Evolutionary conservation across 768 basidiomycete species (phyloP), one percentile per base, ranked within the genome.

Genomic region (Agaricus sinodeliciosus): DNA sequence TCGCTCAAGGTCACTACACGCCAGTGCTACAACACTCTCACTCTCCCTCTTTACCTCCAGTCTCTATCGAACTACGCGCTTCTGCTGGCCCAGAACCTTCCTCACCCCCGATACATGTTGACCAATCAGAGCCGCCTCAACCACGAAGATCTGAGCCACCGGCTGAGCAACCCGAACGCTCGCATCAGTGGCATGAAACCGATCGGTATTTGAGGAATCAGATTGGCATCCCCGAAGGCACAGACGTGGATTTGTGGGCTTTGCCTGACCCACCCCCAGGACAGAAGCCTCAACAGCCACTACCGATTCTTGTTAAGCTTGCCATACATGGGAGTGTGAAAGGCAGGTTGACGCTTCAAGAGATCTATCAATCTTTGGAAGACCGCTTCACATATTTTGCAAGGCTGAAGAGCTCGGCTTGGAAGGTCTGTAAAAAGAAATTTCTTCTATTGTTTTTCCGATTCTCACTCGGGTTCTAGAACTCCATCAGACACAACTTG

Each of bases 271-370:
- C 74, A 0, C 61, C 63, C 13, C 53, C 58, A 1, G 74, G 72
- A 0, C 65, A 68, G 43, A 72, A 69, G 39, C 78, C 78, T 2
- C 63, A 64, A 3, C 68, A 69, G 1, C 61, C 63, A 4, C 56
- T 58, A 31, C 61, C 61, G 4, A 43, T 58, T 36, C 55, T 74
- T 5, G 65, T 82, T 27, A 77, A 84, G 55, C 69, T 85, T 9
- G 86, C 86, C 0, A 87, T 87, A 36, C 75, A 78, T 36, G 82
- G 81, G 0, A 86, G 82, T 55, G 71, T 73, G 0, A 62, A 62
- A 28, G 71, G 75, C 49, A 72, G 69, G 46, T 65, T 87, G 6
- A 85, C 86, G 0, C 68, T 87, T 6, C 77, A 82, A 48, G 85
- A 81, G 54, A 84, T 88, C 5, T 87, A 84, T 50, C 46, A 57